These are phyloP conservation scores for Coemansia erecta DNA, from an alignment of 192 early-diverging fungal species.

Conservation along the genomic window DNA sequence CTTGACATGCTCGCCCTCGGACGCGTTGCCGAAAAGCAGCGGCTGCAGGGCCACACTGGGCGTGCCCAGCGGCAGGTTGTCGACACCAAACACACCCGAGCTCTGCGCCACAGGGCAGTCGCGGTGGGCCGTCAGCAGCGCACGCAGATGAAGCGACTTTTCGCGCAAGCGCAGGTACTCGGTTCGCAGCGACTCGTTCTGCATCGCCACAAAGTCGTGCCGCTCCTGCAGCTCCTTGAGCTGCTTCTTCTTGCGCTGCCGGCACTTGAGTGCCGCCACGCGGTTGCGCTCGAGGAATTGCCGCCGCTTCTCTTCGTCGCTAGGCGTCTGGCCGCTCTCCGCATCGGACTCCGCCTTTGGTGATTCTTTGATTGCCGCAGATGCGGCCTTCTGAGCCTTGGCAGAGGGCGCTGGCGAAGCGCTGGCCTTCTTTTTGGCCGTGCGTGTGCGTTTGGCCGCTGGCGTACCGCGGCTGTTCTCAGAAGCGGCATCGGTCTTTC, in stretches of 20 bases:
- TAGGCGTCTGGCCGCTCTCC: slow-evolving; percentile 1
- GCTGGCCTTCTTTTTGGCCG: background rate
- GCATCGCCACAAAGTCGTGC: slow-evolving; percentile 32
- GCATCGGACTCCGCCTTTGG: background rate
- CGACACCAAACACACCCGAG: slow-evolving; percentile 62
- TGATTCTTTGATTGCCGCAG: background rate
- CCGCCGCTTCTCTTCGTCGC: slow-evolving; percentile 69
- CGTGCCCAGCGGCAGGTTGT: slow-evolving; percentile 26
- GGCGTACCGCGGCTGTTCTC: slow-evolving; percentile 6
- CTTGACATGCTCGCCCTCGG: slow-evolving; percentile 28
- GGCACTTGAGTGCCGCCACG: slow-evolving; percentile 84
- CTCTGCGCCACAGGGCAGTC: slow-evolving; percentile 71
- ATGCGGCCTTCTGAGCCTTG: background rate
- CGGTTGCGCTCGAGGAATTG: slow-evolving; percentile 90
- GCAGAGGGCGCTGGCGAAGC: background rate
- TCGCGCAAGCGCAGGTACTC: slow-evolving; percentile 60
- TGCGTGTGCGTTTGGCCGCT: background rate
- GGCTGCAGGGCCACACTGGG: slow-evolving; percentile 26
- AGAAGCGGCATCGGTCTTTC: slow-evolving; percentile 1
- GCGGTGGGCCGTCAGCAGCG: slow-evolving; percentile 72
- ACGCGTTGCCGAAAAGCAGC: slow-evolving; percentile 10
- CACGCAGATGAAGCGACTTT: slow-evolving; percentile 71
- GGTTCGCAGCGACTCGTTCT: slow-evolving; percentile 40
- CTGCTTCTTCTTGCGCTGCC: slow-evolving; percentile 92
- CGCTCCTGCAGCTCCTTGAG: slow-evolving; percentile 71